Percentiles rank a stretch among this genome's conserved stretches.
phyloP scores from a whole-genome alignment of 78 protist genomes.

The Cavenderia fasciculata region DNA sequence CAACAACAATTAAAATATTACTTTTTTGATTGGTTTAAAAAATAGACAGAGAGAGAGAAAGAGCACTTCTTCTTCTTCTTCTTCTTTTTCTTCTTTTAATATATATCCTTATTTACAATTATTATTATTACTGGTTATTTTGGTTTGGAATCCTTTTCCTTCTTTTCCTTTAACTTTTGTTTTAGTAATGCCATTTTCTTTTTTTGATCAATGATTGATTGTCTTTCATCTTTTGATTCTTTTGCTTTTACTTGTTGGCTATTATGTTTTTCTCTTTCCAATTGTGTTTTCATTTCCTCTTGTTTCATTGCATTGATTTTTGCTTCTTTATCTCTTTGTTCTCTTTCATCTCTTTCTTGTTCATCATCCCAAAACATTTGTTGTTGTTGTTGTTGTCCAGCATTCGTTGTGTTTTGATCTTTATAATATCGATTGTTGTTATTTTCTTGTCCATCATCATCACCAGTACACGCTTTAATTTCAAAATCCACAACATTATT shows the following conservation, averaged over 20 bases:
- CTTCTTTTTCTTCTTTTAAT: too few relatives aligned
- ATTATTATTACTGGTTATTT: too few relatives aligned
- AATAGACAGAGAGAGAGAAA: too few relatives aligned
- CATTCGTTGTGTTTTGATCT: neutral
- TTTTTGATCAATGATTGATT: slow-evolving; percentile 11
- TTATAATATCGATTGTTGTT: neutral
- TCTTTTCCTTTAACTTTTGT: slow-evolving; percentile 31
- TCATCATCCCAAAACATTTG: neutral
- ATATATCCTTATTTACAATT: too few relatives aligned
- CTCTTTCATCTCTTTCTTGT: slow-evolving; percentile 19
- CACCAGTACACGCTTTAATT: neutral
- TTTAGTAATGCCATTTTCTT: slow-evolving; percentile 49
- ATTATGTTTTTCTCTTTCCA: slow-evolving; percentile 1
- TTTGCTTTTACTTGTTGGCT: neutral
- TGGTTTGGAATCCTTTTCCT: too few relatives aligned
- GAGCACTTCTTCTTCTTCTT: too few relatives aligned
- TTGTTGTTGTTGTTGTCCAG: neutral
- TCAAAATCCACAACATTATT: neutral
- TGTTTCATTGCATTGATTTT: slow-evolving; percentile 32
- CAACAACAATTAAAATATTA: too few relatives aligned
- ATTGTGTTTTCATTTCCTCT: slow-evolving; percentile 1
- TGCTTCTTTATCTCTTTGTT: slow-evolving; percentile 12
- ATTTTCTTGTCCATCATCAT: neutral
- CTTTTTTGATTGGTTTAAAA: too few relatives aligned
- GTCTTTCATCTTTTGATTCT: slow-evolving; percentile 10